phyloP scores from a whole-genome alignment of 257 asterid species.

The Solanum pinnatisectum region DNA sequence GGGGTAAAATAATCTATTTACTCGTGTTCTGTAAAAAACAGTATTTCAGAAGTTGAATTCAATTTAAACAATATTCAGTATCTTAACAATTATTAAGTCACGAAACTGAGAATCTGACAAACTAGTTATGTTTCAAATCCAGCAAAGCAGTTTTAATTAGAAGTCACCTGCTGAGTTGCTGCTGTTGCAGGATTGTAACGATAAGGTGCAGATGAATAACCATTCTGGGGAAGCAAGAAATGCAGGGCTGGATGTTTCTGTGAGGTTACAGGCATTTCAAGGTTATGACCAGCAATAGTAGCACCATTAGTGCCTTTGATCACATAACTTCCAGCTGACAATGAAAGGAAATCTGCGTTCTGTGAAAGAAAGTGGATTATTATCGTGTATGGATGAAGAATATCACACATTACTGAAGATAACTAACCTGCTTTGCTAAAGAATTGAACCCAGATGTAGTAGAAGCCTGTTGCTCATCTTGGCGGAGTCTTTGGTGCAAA shows the following conservation, averaged over 20 bases:
- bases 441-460: slow-evolving; percentile 16
- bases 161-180: slow-evolving; percentile 47
- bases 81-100: not conserved
- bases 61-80: not conserved
- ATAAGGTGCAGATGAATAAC: slow-evolving; percentile 30
- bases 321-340: slow-evolving; percentile 24
- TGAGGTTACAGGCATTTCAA: slow-evolving; percentile 20
- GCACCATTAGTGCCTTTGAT: slow-evolving; percentile 12
- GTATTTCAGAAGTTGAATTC: not conserved
- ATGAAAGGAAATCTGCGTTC: slow-evolving; percentile 37
- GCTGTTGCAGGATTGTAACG: slow-evolving; percentile 26
- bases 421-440: slow-evolving; percentile 32
- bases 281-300: slow-evolving; percentile 8
- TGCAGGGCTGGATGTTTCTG: slow-evolving; percentile 22
- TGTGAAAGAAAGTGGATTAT: slow-evolving; percentile 6
- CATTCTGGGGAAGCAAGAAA: slow-evolving; percentile 31
- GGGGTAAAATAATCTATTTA: not conserved
- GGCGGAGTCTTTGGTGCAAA: slow-evolving; percentile 41
- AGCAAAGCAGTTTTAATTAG: not conserved
- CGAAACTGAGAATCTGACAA: not conserved
- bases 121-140: not conserved
- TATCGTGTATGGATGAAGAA: not conserved
- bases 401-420: not conserved
- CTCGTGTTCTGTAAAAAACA: not conserved
- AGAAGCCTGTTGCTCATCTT: slow-evolving; percentile 45